Evolutionary conservation across 2,329 filamentous ascomycete species (phyloP), one percentile per base, ranked within the genome.

Genomic region (Cryphonectria radicalis): DNA sequence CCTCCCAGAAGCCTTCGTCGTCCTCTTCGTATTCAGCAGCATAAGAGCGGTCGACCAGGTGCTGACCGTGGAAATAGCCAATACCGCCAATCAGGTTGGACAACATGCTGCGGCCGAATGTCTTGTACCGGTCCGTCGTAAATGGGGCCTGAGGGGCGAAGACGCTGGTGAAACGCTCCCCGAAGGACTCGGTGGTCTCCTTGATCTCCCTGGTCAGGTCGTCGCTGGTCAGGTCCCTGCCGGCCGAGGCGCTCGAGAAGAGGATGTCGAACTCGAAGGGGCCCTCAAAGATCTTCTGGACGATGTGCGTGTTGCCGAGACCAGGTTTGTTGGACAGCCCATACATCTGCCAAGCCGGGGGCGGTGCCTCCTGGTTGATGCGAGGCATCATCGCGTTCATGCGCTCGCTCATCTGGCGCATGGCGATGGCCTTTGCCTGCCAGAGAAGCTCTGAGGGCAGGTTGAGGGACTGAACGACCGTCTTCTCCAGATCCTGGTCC

Each of bases 11-110:
- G 0, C 93, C 92, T 81, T 98, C 96, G 72, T 94, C 93, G 74
- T 97, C 94, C 82, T 99, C 96, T 14, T 97, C 94, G 76, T 98
- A 98, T 77, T 97, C 95, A 13, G 91, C 84, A n/a, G 94, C 93
- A 77, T 95, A 93, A 0, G 95, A 97, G 53, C 94, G 91, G 79
- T 99, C 96, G 67, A 97, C 93, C 32, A 98, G 83, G 46, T 94
- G 92, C 71, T 96, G 88, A 57, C 96, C 96, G 77, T 97, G 89
- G 83, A 99, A 99, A 82, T 97, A 98, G 11, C 96, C 96, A 76
- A 98, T 93, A 63, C 96, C 96, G 70, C 96, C 96, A 50, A 97
- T 87, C 46, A 99, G 85, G 80, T 98, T 99, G 1, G 95, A 98
- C 76, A 99, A 93, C 86, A 99, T 92, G 74, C 92, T 95, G 80